Conservation (phyloP, 768 basidiomycete species). For the Lentinula raphanica region DNA sequence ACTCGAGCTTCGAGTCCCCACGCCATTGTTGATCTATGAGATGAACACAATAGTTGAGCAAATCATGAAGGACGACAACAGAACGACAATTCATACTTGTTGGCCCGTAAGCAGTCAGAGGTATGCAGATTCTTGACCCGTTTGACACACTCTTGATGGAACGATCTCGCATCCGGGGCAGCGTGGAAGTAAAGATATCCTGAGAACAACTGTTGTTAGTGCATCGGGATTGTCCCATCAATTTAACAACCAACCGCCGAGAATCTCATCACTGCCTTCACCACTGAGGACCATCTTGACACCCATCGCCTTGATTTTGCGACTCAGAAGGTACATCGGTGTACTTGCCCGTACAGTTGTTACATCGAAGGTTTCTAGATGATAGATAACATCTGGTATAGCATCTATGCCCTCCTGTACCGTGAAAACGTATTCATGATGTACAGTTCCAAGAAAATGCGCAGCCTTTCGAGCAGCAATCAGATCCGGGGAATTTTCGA, state of each 20-base stretch:
- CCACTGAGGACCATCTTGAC: slow-evolving; percentile 99
- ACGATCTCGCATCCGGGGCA: slow-evolving; percentile 80
- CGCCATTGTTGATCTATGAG: slow-evolving; percentile 88
- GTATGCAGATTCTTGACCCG: slow-evolving; percentile 98
- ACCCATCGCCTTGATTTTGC: slow-evolving; percentile 99
- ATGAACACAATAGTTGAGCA: not conserved
- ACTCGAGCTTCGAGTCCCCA: slow-evolving; percentile 99
- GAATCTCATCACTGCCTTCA: slow-evolving; percentile 96
- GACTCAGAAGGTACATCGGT: slow-evolving; percentile 96
- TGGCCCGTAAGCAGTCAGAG: slow-evolving; percentile 93
- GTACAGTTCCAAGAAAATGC: slow-evolving; percentile 87
- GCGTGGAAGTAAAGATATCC: slow-evolving; percentile 99
- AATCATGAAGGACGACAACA: not conserved
- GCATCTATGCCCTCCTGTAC: slow-evolving; percentile 98
- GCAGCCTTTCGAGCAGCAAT: slow-evolving; percentile 92
- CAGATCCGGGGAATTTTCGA: slow-evolving; percentile 92
- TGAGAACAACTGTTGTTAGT: slow-evolving; percentile 21
- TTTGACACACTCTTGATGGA: slow-evolving; percentile 92
- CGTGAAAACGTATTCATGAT: slow-evolving; percentile 97
- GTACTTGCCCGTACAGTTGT: slow-evolving; percentile 97
- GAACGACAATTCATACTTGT: slow-evolving; percentile 66
- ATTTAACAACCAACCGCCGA: slow-evolving; percentile 64
- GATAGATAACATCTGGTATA: slow-evolving; percentile 94
- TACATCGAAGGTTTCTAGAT: slow-evolving; percentile 98
- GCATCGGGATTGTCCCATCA: not conserved